These are phyloP conservation scores for Daldinia bambusicola DNA, from an alignment of 495 filamentous ascomycete genomes.

Conservation along the genomic window DNA sequence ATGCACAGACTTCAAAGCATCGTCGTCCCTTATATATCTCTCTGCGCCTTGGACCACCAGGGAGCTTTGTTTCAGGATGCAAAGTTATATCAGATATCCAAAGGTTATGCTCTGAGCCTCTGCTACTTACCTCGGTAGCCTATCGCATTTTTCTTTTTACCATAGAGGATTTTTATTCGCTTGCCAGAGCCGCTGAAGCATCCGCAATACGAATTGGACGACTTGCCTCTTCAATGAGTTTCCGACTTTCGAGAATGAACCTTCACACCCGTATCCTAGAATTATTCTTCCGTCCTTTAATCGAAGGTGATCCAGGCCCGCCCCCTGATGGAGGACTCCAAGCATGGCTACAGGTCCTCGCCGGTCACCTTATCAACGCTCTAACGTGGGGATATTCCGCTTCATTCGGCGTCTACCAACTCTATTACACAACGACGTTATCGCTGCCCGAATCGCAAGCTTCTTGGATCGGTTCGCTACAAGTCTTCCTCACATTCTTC, in stretches of 20 bases:
- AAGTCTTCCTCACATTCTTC: constrained; percentile 51
- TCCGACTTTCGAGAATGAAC: not conserved
- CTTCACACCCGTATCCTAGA: constrained; percentile 1
- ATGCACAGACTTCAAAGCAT: not conserved
- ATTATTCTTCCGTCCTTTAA: constrained; percentile 2
- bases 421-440: constrained; percentile 3
- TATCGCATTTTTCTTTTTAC: not conserved
- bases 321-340: constrained; percentile 1
- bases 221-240: not conserved
- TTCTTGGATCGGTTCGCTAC: constrained; percentile 56
- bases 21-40: not conserved
- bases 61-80: not conserved
- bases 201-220: not conserved
- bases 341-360: constrained; percentile 8
- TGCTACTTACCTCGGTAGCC: not conserved
- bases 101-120: not conserved
- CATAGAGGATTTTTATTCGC: not conserved
- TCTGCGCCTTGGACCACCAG: not conserved
- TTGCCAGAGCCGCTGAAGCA: not conserved
- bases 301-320: constrained; percentile 1
- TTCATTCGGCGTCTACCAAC: constrained; percentile 1
- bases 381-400: constrained; percentile 5
- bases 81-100: not conserved
- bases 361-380: constrained; percentile 1
- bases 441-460: constrained; percentile 6